phyloP scores from a whole-genome alignment of 2,329 filamentous ascomycete species.

The Neodidymelliopsis sp. region DNA sequence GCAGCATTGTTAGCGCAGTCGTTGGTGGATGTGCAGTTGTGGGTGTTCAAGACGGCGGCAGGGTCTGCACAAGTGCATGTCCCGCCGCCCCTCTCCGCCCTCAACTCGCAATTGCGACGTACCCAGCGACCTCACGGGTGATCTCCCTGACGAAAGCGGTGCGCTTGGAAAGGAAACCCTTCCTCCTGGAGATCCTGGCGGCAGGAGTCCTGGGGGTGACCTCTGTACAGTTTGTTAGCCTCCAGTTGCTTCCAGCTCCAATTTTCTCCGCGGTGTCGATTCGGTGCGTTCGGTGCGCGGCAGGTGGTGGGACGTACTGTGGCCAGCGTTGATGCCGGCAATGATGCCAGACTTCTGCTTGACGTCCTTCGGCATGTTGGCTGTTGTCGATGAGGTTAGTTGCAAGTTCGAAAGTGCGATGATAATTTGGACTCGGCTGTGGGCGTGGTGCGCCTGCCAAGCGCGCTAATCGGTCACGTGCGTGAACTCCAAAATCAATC shows the following conservation, averaged over 20 bases:
- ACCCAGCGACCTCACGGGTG: constrained; percentile 98
- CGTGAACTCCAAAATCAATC: constrained; percentile 14
- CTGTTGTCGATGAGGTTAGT: constrained; percentile 42
- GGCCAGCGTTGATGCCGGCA: constrained; percentile 70
- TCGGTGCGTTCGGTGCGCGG: constrained; percentile 22
- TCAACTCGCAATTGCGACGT: constrained; percentile 53
- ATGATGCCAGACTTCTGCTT: constrained; percentile 63
- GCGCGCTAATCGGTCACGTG: constrained; percentile 28
- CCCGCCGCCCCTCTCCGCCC: constrained; percentile 18
- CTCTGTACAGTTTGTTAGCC: constrained; percentile 49
- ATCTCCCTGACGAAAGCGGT: constrained; percentile 97
- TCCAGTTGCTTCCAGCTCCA: constrained; percentile 22
- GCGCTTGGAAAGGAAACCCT: constrained; percentile 96
- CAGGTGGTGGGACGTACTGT: constrained; percentile 62
- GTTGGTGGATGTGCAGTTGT: not conserved
- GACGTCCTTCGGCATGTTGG: constrained; percentile 62
- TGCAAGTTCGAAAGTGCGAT: constrained; percentile 14
- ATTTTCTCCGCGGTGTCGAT: constrained; percentile 19
- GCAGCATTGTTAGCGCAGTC: constrained; percentile 17
- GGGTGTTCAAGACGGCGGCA: constrained; percentile 22
- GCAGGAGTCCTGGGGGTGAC: constrained; percentile 61
- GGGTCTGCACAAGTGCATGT: constrained; percentile 50
- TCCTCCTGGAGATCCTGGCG: constrained; percentile 70
- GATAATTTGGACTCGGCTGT: constrained; percentile 32
- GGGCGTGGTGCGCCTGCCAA: constrained; percentile 27